These are phyloP conservation scores for Boletus vermiculosoides DNA, from an alignment of 768 basidiomycete genomes.

Conservation along the genomic window DNA sequence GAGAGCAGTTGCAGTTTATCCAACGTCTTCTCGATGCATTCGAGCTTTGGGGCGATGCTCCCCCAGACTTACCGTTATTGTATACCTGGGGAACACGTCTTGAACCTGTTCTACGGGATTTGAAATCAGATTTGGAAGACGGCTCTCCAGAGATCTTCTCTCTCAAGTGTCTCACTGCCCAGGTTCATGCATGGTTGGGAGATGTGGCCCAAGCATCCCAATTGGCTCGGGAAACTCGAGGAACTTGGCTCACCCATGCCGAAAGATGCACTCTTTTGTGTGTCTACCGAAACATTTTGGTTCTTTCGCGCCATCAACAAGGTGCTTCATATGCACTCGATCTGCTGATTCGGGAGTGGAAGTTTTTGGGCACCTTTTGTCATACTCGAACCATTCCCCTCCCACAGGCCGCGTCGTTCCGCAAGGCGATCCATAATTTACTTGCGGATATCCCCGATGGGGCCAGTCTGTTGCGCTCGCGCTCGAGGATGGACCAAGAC, in stretches of 20 bases:
- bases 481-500: conserved; percentile 25
- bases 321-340: conserved; percentile 37
- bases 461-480: conserved; percentile 20
- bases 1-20: conserved; percentile 29
- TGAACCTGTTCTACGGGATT: conserved; percentile 30
- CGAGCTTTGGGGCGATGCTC: conserved; percentile 13
- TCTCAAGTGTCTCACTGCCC: conserved; percentile 32
- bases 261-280: conserved; percentile 23
- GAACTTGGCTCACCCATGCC: conserved; percentile 17
- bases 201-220: conserved; percentile 35
- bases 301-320: conserved; percentile 34
- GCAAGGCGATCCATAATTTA: conserved; percentile 26
- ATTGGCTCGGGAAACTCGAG: conserved; percentile 27
- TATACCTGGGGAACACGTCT: conserved; percentile 39
- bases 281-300: conserved; percentile 40
- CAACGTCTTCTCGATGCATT: conserved; percentile 22
- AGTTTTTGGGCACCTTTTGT: conserved; percentile 27
- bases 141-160: conserved; percentile 18
- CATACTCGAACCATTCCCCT: not conserved
- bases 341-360: conserved; percentile 42
- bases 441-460: conserved; percentile 36
- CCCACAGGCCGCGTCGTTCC: conserved; percentile 28
- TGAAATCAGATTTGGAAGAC: conserved; percentile 25
- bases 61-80: conserved; percentile 22
- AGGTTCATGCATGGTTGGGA: conserved; percentile 37